A percentile compares a stretch with the other conserved stretches of the same genome.
Evolutionary conservation across 169 alveolate species (phyloP).

Genomic region (Cryptosporidium tyzzeri): DNA sequence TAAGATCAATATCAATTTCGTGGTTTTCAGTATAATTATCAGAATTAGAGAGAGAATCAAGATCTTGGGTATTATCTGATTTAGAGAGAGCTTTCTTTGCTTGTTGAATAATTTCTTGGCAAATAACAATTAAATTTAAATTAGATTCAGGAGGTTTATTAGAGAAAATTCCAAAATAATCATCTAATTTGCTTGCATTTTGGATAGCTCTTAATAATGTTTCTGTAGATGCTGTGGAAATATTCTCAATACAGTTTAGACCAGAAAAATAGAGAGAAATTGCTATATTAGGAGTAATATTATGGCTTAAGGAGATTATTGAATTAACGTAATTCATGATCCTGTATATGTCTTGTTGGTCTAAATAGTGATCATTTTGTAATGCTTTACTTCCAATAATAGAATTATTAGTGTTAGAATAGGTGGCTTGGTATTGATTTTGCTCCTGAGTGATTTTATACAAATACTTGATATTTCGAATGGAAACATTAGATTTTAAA

Average conservation of each 20-base stretch:
- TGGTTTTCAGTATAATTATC: background rate
- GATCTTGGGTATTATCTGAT: background rate
- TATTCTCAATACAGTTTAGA: conserved; percentile 26
- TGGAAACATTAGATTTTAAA: conserved; percentile 3
- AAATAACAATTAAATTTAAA: background rate
- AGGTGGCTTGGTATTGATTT: background rate
- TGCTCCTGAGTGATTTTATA: background rate
- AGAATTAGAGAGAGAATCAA: conserved; percentile 1
- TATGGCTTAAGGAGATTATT: background rate
- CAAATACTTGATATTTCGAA: conserved; percentile 38
- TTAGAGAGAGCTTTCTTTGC: conserved; percentile 13
- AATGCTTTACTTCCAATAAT: background rate
- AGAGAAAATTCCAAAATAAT: background rate
- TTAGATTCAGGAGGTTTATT: conserved; percentile 5
- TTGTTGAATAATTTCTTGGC: conserved; percentile 26
- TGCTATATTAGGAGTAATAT: conserved; percentile 62
- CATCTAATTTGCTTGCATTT: conserved; percentile 27
- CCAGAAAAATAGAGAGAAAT: conserved; percentile 63
- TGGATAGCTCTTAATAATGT: background rate
- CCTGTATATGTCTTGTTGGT: conserved; percentile 11
- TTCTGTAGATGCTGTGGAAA: conserved; percentile 19
- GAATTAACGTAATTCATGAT: conserved; percentile 16
- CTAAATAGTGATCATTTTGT: background rate
- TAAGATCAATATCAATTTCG: background rate
- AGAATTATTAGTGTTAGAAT: background rate